phyloP scores from a whole-genome alignment of 306 rosid species.

The Senna siamea region DNA sequence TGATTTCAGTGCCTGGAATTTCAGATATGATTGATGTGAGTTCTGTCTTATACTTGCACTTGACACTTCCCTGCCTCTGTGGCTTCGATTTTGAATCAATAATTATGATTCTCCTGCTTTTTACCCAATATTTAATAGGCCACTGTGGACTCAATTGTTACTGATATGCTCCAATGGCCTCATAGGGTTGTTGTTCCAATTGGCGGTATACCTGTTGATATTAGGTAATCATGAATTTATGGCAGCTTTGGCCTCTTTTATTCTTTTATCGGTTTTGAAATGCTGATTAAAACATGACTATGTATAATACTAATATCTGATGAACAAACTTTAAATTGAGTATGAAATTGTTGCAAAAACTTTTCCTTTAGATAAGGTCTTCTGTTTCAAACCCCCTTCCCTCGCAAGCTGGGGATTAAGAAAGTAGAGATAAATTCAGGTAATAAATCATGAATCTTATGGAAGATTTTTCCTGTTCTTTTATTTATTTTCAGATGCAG shows the following conservation, averaged over 20 bases:
- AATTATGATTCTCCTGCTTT: slow-evolving; percentile 23
- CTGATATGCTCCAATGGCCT: slow-evolving; percentile 97
- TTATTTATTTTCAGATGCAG: background rate
- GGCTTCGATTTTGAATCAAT: too few relatives aligned
- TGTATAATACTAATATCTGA: slow-evolving; percentile 1
- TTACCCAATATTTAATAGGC: slow-evolving; percentile 55
- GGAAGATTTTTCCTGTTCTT: background rate
- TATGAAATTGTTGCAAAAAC: slow-evolving; percentile 15
- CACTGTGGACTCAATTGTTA: slow-evolving; percentile 73
- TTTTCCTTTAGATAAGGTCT: background rate
- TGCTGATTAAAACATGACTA: background rate
- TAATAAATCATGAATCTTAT: slow-evolving; percentile 31
- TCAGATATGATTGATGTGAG: slow-evolving; percentile 98
- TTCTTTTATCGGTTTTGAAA: background rate
- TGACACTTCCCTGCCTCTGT: background rate
- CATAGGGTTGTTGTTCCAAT: slow-evolving; percentile 93
- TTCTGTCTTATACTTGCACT: slow-evolving; percentile 26
- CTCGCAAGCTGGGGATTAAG: too few relatives aligned
- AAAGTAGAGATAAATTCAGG: background rate
- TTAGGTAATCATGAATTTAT: slow-evolving; percentile 58
- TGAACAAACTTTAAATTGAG: slow-evolving; percentile 7
- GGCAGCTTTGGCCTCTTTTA: background rate
- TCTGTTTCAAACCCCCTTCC: background rate
- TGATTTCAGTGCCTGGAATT: slow-evolving; percentile 90
- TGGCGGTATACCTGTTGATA: slow-evolving; percentile 82